Percentiles rank a stretch among this genome's conserved stretches.
Conservation (phyloP, 108 stramenopile genomes). For the Cyclostephanos tholiformis region DNA sequence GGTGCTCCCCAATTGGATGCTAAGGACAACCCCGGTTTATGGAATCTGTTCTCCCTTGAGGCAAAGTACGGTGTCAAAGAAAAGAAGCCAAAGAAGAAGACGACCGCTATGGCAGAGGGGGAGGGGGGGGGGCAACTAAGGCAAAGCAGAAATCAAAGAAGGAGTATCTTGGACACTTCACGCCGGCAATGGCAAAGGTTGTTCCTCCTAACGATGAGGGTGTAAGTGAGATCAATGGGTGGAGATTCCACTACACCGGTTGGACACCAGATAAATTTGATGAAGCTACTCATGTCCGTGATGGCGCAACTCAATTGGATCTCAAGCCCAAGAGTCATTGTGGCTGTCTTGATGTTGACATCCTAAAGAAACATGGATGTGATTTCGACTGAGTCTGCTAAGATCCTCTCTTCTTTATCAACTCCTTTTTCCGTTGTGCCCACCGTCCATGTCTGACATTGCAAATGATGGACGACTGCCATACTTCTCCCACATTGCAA, state of each 20-base stretch:
- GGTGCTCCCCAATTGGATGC: background rate
- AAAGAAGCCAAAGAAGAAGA: too few species aligned
- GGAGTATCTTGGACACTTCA: too few species aligned
- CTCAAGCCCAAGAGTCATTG: background rate
- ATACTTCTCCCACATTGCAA: background rate
- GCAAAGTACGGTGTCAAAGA: too few species aligned
- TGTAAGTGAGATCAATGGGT: background rate
- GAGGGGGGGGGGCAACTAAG: too few species aligned
- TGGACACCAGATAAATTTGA: background rate
- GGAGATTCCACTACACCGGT: background rate
- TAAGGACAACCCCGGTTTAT: background rate
- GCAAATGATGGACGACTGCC: constrained; percentile 1
- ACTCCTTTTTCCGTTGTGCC: too few species aligned
- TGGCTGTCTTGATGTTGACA: background rate
- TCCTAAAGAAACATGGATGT: constrained; percentile 6
- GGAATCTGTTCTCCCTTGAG: background rate
- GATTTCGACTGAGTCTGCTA: background rate
- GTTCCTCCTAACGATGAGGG: background rate
- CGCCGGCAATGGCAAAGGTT: too few species aligned
- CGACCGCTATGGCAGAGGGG: too few species aligned
- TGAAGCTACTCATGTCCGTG: background rate
- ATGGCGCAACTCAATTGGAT: background rate
- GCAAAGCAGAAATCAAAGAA: too few species aligned
- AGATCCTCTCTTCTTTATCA: constrained; percentile 9
- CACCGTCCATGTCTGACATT: background rate